These are phyloP conservation scores for Pleurotus platypus DNA, from an alignment of 768 basidiomycete species.

Conservation along the genomic window DNA sequence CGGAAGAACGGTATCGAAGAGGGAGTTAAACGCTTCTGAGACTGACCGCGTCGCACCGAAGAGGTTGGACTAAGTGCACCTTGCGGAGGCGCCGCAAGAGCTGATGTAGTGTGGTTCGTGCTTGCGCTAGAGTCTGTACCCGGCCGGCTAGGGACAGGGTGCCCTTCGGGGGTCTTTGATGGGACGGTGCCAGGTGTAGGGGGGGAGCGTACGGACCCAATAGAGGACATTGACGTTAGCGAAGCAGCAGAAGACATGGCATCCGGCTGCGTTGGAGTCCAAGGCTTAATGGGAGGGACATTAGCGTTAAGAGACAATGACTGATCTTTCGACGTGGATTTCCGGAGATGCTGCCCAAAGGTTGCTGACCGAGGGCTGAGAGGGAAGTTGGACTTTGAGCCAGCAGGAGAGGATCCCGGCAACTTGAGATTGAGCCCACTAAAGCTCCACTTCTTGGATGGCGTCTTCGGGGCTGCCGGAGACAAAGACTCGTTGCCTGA, in stretches of 20 bases:
- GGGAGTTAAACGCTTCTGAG: conserved; percentile 76
- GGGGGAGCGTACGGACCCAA: conserved; percentile 58
- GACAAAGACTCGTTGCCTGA: conserved; percentile 37
- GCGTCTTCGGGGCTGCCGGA: conserved; percentile 61
- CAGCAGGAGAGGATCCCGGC: conserved; percentile 52
- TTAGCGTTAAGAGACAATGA: conserved; percentile 27
- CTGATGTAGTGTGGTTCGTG: conserved; percentile 57
- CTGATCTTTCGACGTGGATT: conserved; percentile 67
- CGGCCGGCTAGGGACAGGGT: conserved; percentile 54
- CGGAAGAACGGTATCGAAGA: conserved; percentile 94
- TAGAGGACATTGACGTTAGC: conserved; percentile 68
- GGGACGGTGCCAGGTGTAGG: conserved; percentile 46
- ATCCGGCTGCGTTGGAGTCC: conserved; percentile 69
- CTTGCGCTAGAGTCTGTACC: conserved; percentile 77
- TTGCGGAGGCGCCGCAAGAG: conserved; percentile 47
- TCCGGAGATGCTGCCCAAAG: conserved; percentile 65
- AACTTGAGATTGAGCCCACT: conserved; percentile 81
- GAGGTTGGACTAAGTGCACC: conserved; percentile 71
- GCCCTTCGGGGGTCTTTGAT: conserved; percentile 38
- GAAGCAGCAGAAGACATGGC: conserved; percentile 81
- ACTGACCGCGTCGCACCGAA: conserved; percentile 64
- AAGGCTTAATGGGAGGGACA: conserved; percentile 37
- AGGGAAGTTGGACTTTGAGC: conserved; percentile 48
- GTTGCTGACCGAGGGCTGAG: conserved; percentile 66
- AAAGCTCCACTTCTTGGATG: conserved; percentile 97